Evolutionary conservation across 768 basidiomycete genomes (phyloP), one percentile per base, ranked within the genome.

Genomic region (Macrolepiota fuliginosa): DNA sequence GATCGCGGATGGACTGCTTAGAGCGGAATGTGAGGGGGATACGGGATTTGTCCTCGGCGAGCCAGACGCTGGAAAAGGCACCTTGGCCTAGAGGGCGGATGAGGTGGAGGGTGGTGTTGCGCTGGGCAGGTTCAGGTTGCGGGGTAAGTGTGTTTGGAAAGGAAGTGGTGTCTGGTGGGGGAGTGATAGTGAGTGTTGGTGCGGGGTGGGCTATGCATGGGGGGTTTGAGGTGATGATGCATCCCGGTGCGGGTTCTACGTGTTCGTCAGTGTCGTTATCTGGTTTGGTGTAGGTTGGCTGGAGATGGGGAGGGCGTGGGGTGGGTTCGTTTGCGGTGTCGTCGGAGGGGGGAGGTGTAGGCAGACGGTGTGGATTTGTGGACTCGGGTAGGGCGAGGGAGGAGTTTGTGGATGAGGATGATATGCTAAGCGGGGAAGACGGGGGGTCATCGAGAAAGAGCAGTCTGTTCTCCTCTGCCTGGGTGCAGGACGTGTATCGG

Each of bases 51-150:
- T 84, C 83, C 49, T 81, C 78, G 1, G 88, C 90, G 6, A 90
- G 81, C 88, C 90, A 92, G 13, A 93, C 91, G 52, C 80, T 80
- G 51, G 85, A 87, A 71, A 93, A 93, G 1, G 89, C 83, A 45
- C 91, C 91, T 37, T 84, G 81, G 22, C 91, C 91, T 2, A 93
- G 78, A 3, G 78, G 72, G 1, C 77, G 78, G 32, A 84, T 65
- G 7, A 92, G 81, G 22, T 76, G 76, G 17, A 87, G 59, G 63
- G 61, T 56, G 69, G 61, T 52, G 65, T 63, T 17, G 54, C 12
- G 15, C 52, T 54, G 42, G 63, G 25, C 25, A 42, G 54, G 40
- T 5, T 54, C 27, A 12, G 68, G 46, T 2, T 54, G 46, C 19
- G 55, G 51, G 15, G 51, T 22, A 10, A 24, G 17, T 19, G 54